Base-by-base conservation (phyloP, 805 yeast species). In the Yueomyces sp. region DNA sequence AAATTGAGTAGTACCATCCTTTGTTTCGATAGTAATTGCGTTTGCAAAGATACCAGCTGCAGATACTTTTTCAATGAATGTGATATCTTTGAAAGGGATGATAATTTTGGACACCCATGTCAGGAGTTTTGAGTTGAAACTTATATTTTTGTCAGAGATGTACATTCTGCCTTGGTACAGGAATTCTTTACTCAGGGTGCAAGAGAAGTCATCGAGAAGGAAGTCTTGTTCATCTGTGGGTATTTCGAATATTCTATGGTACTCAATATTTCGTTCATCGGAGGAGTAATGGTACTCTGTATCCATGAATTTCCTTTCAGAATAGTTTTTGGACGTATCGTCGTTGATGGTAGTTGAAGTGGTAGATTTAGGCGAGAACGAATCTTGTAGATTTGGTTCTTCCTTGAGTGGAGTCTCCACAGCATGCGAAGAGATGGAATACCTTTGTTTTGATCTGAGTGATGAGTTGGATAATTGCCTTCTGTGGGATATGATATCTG, bases 101-200 rank as follows among this genome's bases (percentile, higher is more conserved):
- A 81, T 73, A 37, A 90, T 63, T 50, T 76, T 83, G 8, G 46
- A 71, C 9, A 86, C 82, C 95, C 96, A 87, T 1, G 95, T 95
- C 39, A 90, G 65, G 38, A 90, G 68, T 29, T 55, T 52, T 5
- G 96, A 82, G 57, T 86, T 81, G 69, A 92, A 92, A 56, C 96
- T 85, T 3, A 90, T 56, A 54, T 81, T 77, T 42, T 74, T 72
- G 49, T 85, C 88, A 26, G 94, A 76, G 6, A 92, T 71, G 57
- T 85, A 92, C 29, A 92, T 53, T 42, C 94, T 69, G 3, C 98
- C 98, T 56, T 92, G 96, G 7, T 86, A 64, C 32, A 90, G 67
- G 41, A 87, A 85, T 49, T 90, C 97, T 47, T 86, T 69, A 49
- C 88, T 81, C 44, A 90, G 64, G 0, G 96, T 96, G 67, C 97